Conservation (phyloP, 371 early-diverging fungal species). For the Haplosporangium sp. region DNA sequence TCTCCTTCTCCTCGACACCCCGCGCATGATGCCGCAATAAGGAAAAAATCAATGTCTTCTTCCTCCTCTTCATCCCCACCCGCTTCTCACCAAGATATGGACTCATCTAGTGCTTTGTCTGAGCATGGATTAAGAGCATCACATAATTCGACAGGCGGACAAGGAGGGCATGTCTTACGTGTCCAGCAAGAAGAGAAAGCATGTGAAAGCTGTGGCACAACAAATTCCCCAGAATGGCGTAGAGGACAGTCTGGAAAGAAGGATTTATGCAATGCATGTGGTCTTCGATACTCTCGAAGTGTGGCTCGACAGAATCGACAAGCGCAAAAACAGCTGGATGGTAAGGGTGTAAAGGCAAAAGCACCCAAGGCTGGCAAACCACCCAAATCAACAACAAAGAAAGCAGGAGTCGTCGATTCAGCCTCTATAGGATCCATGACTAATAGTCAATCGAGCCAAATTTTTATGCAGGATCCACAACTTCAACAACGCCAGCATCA, state of each 20-base stretch:
- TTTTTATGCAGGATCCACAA: conserved; percentile 16
- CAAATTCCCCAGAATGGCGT: conserved; percentile 83
- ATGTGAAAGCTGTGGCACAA: conserved; percentile 78
- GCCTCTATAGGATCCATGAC: background rate
- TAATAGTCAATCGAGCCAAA: background rate
- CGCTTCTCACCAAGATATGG: conserved; percentile 21
- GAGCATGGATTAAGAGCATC: background rate
- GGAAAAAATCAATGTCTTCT: conserved; percentile 37
- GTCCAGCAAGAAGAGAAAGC: conserved; percentile 57
- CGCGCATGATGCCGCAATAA: conserved; percentile 47
- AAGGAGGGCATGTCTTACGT: conserved; percentile 36
- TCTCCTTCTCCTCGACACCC: conserved; percentile 42
- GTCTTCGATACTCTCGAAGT: conserved; percentile 78
- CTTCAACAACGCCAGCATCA: conserved; percentile 21
- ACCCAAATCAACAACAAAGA: conserved; percentile 18
- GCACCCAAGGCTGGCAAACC: conserved; percentile 25
- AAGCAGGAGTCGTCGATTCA: background rate
- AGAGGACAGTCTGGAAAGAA: conserved; percentile 85
- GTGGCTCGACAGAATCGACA: conserved; percentile 68
- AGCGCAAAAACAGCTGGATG: conserved; percentile 49
- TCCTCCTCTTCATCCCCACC: conserved; percentile 33
- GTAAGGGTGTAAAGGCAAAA: conserved; percentile 30
- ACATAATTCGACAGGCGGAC: conserved; percentile 3
- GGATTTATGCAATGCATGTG: conserved; percentile 84
- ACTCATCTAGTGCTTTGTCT: background rate